These are phyloP conservation scores for Porcisia deanei DNA, from an alignment of 208 protist genomes.

Conservation along the genomic window DNA sequence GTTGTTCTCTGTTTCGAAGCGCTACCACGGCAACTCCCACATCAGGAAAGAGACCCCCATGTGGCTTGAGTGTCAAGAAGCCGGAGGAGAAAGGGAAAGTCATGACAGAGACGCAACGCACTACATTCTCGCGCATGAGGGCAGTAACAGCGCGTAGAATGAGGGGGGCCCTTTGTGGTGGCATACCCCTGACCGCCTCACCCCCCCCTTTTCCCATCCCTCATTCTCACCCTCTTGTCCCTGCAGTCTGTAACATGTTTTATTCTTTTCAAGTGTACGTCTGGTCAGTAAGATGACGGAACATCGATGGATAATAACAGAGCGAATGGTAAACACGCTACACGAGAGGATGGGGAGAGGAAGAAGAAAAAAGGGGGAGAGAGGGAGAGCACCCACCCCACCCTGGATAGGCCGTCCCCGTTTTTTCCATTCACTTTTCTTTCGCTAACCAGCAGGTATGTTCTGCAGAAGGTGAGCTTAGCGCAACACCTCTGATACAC, in stretches of 20 bases:
- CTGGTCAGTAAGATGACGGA: background rate
- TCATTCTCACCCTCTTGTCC: background rate
- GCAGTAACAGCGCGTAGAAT: background rate
- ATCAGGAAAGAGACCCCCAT: background rate
- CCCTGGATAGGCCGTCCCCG: background rate
- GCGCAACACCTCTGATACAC: background rate
- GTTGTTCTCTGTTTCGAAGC: background rate
- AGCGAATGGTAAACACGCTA: too few relatives aligned
- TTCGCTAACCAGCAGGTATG: background rate
- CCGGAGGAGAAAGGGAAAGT: background rate
- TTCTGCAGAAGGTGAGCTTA: background rate
- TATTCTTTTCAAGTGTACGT: background rate
- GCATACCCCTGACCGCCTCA: background rate
- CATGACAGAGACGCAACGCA: background rate
- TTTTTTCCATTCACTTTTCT: background rate
- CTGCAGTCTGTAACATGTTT: background rate
- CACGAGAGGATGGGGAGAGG: background rate
- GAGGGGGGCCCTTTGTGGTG: background rate
- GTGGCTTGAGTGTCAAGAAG: background rate
- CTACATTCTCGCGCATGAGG: background rate
- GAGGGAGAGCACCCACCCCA: background rate
- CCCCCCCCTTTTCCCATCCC: background rate
- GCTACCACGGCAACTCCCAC: background rate
- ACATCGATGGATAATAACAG: background rate
- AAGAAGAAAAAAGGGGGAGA: background rate